Evolutionary conservation across 441 rosid genomes (phyloP), one percentile per base, ranked within the genome.

Genomic region (Populus trichocarpa): DNA sequence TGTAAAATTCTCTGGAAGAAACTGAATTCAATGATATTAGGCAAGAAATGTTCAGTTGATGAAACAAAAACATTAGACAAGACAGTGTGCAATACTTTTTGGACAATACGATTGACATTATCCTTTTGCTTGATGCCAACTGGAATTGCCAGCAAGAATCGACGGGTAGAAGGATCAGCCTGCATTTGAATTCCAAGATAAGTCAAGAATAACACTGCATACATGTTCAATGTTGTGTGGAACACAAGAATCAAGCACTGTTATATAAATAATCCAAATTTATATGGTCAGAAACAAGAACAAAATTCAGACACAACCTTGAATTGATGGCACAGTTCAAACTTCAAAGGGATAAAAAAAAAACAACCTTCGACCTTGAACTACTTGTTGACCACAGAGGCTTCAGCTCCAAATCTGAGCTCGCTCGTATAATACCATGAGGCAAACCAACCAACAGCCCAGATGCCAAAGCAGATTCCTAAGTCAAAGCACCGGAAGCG

Each of bases 311-410:
- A 50, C 57, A 50, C 57, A 1, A 14, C 2, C 57, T 50, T 5
- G 57, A 50, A 50, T 50, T 50, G 20, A 50, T 50, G 7, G 57
- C 57, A 50, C 57, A 50, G 20, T 50, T 50, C 57, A 50, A 50
- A 50, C 57, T 50, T 50, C 57, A 50, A 50, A 50, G 32, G 26
- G 50, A 46, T 79, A n/a, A 73, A 78, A 42, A 64, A 71, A 87
- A 77, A 75, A 87, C 79, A 83, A 92, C 99, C 98, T 92, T 92
- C 75, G 90, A 87, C 81, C 90, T 89, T 67, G 86, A 78, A 81
- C 84, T 87, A 85, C 87, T 84, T 26, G 89, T 79, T n/a, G 95
- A 90, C 99, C 99, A 96, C 25, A 96, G 86, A 79, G 98, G 98
- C 87, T 87, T 93, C 50, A 91, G 77, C 83, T 94, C 97, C 80